Evolutionary conservation across 2,329 filamentous ascomycete genomes (phyloP).

Genomic region (Fonsecaea pedrosoi): DNA sequence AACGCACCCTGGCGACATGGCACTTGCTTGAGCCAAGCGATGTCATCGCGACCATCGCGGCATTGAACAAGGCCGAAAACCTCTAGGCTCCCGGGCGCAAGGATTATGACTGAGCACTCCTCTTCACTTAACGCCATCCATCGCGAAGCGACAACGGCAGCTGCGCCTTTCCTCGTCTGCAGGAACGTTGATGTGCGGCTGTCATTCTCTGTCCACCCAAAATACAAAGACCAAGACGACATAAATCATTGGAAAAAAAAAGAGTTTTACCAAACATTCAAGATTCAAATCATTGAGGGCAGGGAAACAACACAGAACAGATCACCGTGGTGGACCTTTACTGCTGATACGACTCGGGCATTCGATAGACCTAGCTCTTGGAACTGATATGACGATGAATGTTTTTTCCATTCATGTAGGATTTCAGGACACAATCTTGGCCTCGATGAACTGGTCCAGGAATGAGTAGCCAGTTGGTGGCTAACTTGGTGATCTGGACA

Average conservation of each 20-base stretch:
- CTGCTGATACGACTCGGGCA: background rate
- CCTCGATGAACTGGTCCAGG: background rate
- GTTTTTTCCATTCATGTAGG: background rate
- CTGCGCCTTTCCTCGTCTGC: background rate
- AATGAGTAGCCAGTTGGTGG: background rate
- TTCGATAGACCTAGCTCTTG: background rate
- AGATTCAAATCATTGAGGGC: background rate
- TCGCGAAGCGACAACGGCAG: background rate
- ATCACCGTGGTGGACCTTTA: background rate
- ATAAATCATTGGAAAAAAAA: background rate
- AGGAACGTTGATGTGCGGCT: background rate
- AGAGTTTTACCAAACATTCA: background rate
- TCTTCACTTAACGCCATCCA: background rate
- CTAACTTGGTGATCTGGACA: background rate
- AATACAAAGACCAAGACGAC: background rate
- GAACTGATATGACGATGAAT: background rate
- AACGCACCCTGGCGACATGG: conserved; percentile 88
- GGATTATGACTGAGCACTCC: background rate
- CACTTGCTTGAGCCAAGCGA: conserved; percentile 88
- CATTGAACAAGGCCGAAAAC: conserved; percentile 34
- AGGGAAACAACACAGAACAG: conserved; percentile 4
- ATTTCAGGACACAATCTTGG: background rate
- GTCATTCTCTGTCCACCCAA: background rate
- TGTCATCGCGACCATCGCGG: conserved; percentile 71
- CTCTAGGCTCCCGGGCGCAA: conserved; percentile 8